phyloP scores from a whole-genome alignment of 768 basidiomycete genomes.

The Dioszegia crocea region DNA sequence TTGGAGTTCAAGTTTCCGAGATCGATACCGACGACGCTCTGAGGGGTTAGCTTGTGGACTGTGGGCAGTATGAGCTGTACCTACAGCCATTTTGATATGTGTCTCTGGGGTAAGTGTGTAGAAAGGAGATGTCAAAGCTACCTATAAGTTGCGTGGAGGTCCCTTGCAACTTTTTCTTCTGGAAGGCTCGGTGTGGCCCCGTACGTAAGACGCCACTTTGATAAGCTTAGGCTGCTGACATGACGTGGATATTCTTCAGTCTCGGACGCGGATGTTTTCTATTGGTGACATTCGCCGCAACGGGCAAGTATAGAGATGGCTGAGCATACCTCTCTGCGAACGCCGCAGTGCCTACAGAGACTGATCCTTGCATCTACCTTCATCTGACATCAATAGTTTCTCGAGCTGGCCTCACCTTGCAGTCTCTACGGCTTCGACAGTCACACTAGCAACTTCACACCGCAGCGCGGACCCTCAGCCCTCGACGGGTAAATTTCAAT shows the following conservation, averaged over 20 bases:
- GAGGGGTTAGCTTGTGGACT: neutral
- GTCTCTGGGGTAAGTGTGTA: neutral
- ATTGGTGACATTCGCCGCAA: neutral
- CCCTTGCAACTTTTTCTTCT: constrained; percentile 1
- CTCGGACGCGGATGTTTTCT: neutral
- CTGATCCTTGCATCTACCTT: too few relatives aligned
- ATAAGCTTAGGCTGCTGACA: neutral
- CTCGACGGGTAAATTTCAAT: constrained; percentile 3
- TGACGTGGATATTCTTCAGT: neutral
- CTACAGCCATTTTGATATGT: constrained; percentile 11
- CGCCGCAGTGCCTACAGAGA: neutral
- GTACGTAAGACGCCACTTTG: neutral
- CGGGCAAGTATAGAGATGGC: neutral
- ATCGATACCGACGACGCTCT: constrained; percentile 83
- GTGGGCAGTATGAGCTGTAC: neutral
- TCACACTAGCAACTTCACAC: too few relatives aligned
- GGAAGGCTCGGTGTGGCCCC: neutral
- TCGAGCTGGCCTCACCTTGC: too few relatives aligned
- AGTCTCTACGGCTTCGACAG: too few relatives aligned
- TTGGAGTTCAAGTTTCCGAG: constrained; percentile 86
- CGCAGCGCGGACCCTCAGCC: constrained; percentile 1
- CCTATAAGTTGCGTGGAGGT: neutral
- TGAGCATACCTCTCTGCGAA: neutral
- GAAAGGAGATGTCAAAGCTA: constrained; percentile 3
- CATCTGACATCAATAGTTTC: too few relatives aligned